phyloP scores from a whole-genome alignment of 345 rosid species.

The Aquilaria malaccensis region DNA sequence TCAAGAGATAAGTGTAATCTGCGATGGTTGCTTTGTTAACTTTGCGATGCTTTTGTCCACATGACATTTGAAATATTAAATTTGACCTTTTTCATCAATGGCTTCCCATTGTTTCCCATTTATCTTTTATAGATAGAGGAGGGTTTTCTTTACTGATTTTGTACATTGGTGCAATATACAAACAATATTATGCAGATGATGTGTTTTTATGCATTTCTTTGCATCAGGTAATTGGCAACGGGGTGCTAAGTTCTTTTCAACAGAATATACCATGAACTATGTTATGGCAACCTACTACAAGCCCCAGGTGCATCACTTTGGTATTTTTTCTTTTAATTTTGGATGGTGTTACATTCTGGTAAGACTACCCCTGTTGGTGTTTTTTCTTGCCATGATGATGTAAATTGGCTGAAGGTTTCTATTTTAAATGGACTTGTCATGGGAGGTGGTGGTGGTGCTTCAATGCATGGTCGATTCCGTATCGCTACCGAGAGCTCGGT shows the following conservation, averaged over 20 bases:
- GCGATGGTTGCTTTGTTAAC: no score
- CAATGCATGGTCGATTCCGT: conserved; percentile 61
- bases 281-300: conserved; percentile 62
- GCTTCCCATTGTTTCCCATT: no score
- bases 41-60: no score
- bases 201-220: conserved; percentile 5
- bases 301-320: conserved; percentile 46
- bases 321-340: neutral
- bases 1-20: neutral
- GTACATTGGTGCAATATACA: neutral
- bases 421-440: conserved; percentile 69
- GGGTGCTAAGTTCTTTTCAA: conserved; percentile 40
- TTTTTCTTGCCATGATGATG: neutral
- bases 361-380: no score
- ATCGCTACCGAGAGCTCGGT: conserved; percentile 76
- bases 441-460: conserved; percentile 84
- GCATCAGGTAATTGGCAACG: conserved; percentile 47
- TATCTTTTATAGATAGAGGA: neutral
- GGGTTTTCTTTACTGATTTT: neutral
- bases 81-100: no score
- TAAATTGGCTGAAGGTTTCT: conserved; percentile 39
- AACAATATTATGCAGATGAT: neutral
- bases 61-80: no score
- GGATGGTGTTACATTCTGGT: no score
- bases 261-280: conserved; percentile 55